Percentiles rank a stretch among this genome's conserved stretches.
Evolutionary conservation across 768 basidiomycete genomes (phyloP).

Genomic region (Suillus plorans): DNA sequence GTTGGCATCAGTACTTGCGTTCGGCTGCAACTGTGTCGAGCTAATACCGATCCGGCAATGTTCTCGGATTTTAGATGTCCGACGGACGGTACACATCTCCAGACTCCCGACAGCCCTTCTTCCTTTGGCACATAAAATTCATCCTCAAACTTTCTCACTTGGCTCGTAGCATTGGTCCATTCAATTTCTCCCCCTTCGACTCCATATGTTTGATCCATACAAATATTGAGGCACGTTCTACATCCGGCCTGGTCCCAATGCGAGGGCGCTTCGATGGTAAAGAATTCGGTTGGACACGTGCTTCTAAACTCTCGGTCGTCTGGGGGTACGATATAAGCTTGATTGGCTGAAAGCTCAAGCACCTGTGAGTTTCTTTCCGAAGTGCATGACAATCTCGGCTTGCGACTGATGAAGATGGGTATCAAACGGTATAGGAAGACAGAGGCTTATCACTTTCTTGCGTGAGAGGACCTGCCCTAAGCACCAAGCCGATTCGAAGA

Average conservation of each 20-base stretch:
- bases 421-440: too few species aligned
- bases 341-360: too few species aligned
- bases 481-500: background rate
- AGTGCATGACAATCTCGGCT: background rate
- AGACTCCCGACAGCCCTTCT: constrained; percentile 8
- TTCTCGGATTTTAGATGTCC: constrained; percentile 7
- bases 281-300: too few species aligned
- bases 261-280: constrained; percentile 23
- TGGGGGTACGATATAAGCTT: too few species aligned
- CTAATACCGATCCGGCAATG: constrained; percentile 30
- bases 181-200: constrained; percentile 22
- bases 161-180: constrained; percentile 10
- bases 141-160: constrained; percentile 27
- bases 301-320: too few species aligned
- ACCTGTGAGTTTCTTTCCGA: background rate
- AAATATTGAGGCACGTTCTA: constrained; percentile 23
- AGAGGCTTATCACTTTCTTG: background rate
- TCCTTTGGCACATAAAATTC: constrained; percentile 30
- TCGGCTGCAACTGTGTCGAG: constrained; percentile 26
- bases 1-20: constrained; percentile 11
- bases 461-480: background rate
- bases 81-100: constrained; percentile 10
- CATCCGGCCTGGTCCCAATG: constrained; percentile 34
- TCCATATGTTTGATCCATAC: constrained; percentile 28
- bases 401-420: background rate